Base-by-base conservation (phyloP, 139 green algal species). In the Limnomonas spitsbergensis region DNA sequence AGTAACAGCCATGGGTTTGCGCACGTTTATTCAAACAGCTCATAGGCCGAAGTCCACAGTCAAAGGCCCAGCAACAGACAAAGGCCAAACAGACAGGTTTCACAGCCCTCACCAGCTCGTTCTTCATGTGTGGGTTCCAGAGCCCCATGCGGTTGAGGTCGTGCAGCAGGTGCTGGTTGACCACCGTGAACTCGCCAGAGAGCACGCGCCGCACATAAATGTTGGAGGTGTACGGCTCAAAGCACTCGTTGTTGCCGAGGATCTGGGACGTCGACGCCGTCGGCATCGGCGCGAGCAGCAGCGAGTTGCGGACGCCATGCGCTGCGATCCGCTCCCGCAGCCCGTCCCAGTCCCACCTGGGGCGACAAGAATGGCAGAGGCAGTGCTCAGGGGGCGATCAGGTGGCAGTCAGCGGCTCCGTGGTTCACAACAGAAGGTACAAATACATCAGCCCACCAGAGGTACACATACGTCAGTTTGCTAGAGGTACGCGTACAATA, bases 161-260 rank as follows among this genome's bases (percentile, higher is more conserved):
- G 67, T 87, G 82, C 75, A 99, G 91, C 83, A 99, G 89, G 88
- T 99, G 96, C 90, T 98, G 93, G 89, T 99, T 99, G 36, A 99
- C 93, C 1, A 99, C 91, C 2, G 93, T 95, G 87, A 96, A 96
- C 85, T 96, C 94, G 37, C 96, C 96, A 32, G 80, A 92, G 36
- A 99, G 92, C 84, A 99, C 96, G 36, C 96, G 88, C 47, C 96
- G 90, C 47, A 97, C 93, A 84, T 99, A 99, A 85, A 99, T 99
- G 92, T 99, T 99, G 81, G 88, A 95, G 20, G 94, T 99, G 89
- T 98, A 98, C 36, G 95, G 95, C 90, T 98, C 94, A 76, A 77
- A 77, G 39, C 39, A 61, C 70, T 77, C 70, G 70, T 77, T 77
- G 31, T 77, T 77, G 7, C 70, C 70, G 7, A 77, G 39, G 29